A percentile compares a stretch with the other conserved stretches of the same genome.
phyloP scores from a whole-genome alignment of 1,284 basidiomycete species.

The Pholiota adiposa region DNA sequence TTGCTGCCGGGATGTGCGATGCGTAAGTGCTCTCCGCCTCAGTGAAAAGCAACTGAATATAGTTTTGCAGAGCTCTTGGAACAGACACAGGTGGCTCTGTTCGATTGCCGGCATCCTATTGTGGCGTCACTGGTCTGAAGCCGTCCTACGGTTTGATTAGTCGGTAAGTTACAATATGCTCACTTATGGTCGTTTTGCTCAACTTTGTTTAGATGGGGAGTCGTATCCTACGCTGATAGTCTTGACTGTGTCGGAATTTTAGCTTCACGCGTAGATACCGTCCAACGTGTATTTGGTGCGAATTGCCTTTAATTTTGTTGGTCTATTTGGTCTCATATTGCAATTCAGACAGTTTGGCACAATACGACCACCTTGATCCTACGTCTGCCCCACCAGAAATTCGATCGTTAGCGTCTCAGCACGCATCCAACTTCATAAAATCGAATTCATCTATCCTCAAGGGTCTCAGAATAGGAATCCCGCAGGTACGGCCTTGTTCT shows the following conservation, averaged over 20 bases:
- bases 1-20: constrained; percentile 77
- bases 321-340: background rate
- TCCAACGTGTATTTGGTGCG: constrained; percentile 68
- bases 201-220: constrained; percentile 70
- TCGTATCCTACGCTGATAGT: constrained; percentile 93
- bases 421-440: constrained; percentile 1
- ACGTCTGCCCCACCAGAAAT: constrained; percentile 62
- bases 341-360: constrained; percentile 61
- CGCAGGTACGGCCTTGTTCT: constrained; percentile 41
- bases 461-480: constrained; percentile 49
- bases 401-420: constrained; percentile 30
- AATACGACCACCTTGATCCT: constrained; percentile 79
- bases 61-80: constrained; percentile 72
- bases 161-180: constrained; percentile 49
- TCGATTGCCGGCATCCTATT: constrained; percentile 92
- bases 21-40: constrained; percentile 55
- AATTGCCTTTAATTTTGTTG: background rate
- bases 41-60: constrained; percentile 3
- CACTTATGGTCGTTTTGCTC: background rate
- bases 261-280: constrained; percentile 54
- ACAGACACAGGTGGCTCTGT: constrained; percentile 97
- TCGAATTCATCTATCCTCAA: constrained; percentile 19
- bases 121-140: constrained; percentile 91
- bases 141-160: constrained; percentile 94
- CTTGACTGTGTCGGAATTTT: constrained; percentile 94